Evolutionary conservation across 768 basidiomycete genomes (phyloP), one percentile per base, ranked within the genome.

Genomic region (Pleurotus giganteus): DNA sequence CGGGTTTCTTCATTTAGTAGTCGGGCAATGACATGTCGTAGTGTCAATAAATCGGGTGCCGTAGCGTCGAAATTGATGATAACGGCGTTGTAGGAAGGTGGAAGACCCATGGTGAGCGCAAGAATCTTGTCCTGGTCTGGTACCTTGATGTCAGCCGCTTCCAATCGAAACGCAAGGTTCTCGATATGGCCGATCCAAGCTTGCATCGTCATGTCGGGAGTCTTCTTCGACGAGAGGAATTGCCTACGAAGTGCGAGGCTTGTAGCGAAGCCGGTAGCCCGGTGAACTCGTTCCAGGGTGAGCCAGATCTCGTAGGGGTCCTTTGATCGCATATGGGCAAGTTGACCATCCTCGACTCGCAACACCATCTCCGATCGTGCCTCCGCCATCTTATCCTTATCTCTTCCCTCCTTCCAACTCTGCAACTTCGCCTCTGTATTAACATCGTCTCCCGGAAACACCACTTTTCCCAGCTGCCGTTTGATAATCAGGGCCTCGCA

Each of bases 1-100:
- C 57, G 63, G 7, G 53, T 58, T 54, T 73, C 68, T 41, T 72
- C 65, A 43, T 73, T 71, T 15, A 73, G 56, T 6, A 73, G 46
- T 8, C 64, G 60, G 4, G 60, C 46, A 21, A 70, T 60, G 42
- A 71, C 66, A 44, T 61, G 46, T 1, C 68, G 49, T 32, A 71
- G 49, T 0, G 63, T 65, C 27, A 71, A 61, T 13, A 56, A 19
- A 8, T 62, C 54, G 11, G 67, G 45, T 8, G 61, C 56, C 9
- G 61, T 64, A 1, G 64, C 34, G 42, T 73, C 69, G 57, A 73
- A 65, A 23, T 60, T 57, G 31, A 70, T 64, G 41, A 71, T 58
- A 41, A 72, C 50, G 17, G 60, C 17, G 4, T 61, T 60, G 55
- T 68, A 71, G 12, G 66, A 37, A 6, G 49, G 6, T 4, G 60